phyloP scores from a whole-genome alignment of 2,329 filamentous ascomycete species.

The Biscogniauxia marginata region DNA sequence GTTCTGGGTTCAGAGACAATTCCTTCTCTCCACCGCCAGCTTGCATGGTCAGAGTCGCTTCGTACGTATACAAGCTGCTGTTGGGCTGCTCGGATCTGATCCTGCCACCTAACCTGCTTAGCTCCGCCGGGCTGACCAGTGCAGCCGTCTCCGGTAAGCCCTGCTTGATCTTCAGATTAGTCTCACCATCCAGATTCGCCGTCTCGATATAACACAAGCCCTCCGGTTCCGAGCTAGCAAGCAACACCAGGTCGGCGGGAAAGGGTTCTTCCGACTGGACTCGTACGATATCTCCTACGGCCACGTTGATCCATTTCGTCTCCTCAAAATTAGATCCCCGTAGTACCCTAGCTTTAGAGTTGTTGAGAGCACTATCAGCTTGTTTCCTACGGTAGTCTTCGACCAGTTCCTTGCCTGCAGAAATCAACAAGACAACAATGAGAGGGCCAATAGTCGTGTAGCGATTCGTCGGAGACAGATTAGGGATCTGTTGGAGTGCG shows the following conservation, averaged over 20 bases:
- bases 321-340: constrained; percentile 82
- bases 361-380: constrained; percentile 84
- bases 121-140: constrained; percentile 81
- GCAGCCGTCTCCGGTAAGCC: constrained; percentile 87
- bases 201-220: constrained; percentile 98
- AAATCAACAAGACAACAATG: constrained; percentile 86
- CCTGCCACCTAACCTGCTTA: constrained; percentile 81
- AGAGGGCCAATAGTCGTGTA: constrained; percentile 98
- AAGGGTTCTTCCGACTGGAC: constrained; percentile 96
- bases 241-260: constrained; percentile 85
- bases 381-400: constrained; percentile 90
- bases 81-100: constrained; percentile 96
- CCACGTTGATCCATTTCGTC: constrained; percentile 89
- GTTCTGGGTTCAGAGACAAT: constrained; percentile 83
- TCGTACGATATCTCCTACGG: constrained; percentile 87
- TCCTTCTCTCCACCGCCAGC: constrained; percentile 91
- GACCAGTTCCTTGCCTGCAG: constrained; percentile 88
- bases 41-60: constrained; percentile 90
- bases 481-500: constrained; percentile 89
- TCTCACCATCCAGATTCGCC: constrained; percentile 95
- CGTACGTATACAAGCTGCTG: constrained; percentile 97
- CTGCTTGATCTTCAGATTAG: constrained; percentile 98
- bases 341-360: constrained; percentile 79
- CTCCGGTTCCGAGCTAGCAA: constrained; percentile 95
- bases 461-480: constrained; percentile 89